These are phyloP conservation scores for Quercus berberidifolia DNA, from an alignment of 306 rosid genomes.

Conservation along the genomic window DNA sequence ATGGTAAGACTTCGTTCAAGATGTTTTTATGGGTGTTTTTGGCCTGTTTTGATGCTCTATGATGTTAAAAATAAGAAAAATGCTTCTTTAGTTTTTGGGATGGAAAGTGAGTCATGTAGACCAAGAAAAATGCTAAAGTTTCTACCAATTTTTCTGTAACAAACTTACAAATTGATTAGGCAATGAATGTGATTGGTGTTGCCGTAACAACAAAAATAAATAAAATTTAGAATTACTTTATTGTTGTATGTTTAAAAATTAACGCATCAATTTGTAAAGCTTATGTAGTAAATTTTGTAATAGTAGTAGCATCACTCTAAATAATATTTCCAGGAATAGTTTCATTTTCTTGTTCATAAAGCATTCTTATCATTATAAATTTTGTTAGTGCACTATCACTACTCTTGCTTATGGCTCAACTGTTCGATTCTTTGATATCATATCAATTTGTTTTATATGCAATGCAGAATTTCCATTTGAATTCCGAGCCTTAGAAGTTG, in stretches of 20 bases:
- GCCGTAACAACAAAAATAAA: no score
- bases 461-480: constrained; percentile 75
- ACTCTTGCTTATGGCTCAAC: not conserved
- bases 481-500: constrained; percentile 69
- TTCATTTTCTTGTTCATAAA: not conserved
- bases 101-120: no score
- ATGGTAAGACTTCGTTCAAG: constrained; percentile 30
- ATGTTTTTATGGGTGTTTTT: not conserved
- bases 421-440: not conserved
- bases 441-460: not conserved
- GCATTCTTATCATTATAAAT: not conserved
- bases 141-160: no score
- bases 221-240: no score
- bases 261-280: no score
- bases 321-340: not conserved
- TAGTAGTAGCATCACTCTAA: no score
- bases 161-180: no score
- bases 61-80: not conserved
- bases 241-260: no score
- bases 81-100: no score
- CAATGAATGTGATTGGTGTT: no score
- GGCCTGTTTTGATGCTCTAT: not conserved
- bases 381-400: not conserved
- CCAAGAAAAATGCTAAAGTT: no score
- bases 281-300: no score